phyloP scores from a whole-genome alignment of 768 basidiomycete species.

The Pholiota molesta region DNA sequence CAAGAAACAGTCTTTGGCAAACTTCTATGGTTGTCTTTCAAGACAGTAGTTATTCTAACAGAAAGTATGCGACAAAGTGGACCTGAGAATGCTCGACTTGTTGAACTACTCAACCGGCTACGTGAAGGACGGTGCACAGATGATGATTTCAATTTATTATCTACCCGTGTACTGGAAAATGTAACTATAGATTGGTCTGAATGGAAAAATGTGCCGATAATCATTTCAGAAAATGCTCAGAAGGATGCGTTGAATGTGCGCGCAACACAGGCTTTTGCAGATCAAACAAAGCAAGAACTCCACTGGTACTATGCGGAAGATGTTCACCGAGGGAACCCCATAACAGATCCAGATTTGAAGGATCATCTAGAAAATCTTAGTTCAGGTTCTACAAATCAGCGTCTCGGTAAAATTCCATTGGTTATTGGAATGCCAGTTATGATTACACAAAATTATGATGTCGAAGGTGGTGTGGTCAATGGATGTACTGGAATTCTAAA shows the following conservation, averaged over 20 bases:
- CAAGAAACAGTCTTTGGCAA: neutral
- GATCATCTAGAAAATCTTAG: slow-evolving; percentile 16
- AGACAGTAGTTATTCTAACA: neutral
- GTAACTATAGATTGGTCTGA: slow-evolving; percentile 3
- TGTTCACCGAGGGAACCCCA: slow-evolving; percentile 1
- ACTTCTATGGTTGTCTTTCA: neutral
- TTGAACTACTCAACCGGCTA: neutral
- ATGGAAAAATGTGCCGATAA: slow-evolving; percentile 34
- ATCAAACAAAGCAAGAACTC: slow-evolving; percentile 4
- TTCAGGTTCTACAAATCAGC: slow-evolving; percentile 31
- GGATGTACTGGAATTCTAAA: slow-evolving; percentile 30
- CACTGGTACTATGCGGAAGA: slow-evolving; percentile 37
- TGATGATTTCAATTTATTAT: neutral
- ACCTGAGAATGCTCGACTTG: neutral
- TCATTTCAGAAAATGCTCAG: slow-evolving; percentile 36
- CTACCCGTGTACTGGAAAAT: slow-evolving; percentile 13
- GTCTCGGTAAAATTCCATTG: slow-evolving; percentile 34
- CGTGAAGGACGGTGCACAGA: neutral
- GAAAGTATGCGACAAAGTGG: neutral
- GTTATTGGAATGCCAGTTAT: slow-evolving; percentile 44
- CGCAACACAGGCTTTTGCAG: slow-evolving; percentile 28
- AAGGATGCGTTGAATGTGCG: slow-evolving; percentile 40
- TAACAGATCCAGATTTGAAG: neutral
- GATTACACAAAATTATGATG: slow-evolving; percentile 39
- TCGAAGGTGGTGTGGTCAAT: slow-evolving; percentile 39